Conservation (phyloP, 2,329 filamentous ascomycete genomes). For the Neonectria magnoliae region DNA sequence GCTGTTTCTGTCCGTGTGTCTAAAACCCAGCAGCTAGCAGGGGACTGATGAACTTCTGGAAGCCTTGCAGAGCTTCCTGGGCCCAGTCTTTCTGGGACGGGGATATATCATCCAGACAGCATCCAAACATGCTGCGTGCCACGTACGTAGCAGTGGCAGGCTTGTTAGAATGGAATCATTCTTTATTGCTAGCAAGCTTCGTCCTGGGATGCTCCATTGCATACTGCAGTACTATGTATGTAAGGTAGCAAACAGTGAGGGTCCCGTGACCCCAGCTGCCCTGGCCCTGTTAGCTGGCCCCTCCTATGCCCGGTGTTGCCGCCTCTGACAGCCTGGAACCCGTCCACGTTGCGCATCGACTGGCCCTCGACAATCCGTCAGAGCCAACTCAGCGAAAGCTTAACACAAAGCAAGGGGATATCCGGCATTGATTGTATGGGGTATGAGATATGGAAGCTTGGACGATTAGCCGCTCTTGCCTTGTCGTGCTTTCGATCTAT, state of each 20-base stretch:
- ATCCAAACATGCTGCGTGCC: too few relatives aligned
- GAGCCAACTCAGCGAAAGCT: neutral
- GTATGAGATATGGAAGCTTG: slow-evolving; percentile 21
- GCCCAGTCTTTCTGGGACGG: neutral
- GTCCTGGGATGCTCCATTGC: neutral
- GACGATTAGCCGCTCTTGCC: slow-evolving; percentile 6
- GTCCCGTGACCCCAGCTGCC: slow-evolving; percentile 13
- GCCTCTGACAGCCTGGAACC: slow-evolving; percentile 29
- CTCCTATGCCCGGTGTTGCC: slow-evolving; percentile 5
- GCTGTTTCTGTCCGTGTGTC: neutral
- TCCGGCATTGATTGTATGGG: slow-evolving; percentile 33
- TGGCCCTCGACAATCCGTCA: slow-evolving; percentile 33
- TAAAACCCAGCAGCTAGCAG: neutral
- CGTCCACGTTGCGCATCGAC: slow-evolving; percentile 41
- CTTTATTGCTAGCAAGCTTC: neutral
- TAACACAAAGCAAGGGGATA: slow-evolving; percentile 13
- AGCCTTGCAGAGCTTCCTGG: slow-evolving; percentile 3
- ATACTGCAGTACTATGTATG: too few relatives aligned
- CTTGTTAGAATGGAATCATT: too few relatives aligned
- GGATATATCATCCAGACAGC: neutral
- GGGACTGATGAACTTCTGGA: slow-evolving; percentile 3
- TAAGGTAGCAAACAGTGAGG: neutral
- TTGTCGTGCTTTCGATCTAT: neutral
- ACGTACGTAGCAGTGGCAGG: neutral
- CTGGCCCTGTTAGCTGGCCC: slow-evolving; percentile 1